Evolutionary conservation across 2,329 filamentous ascomycete genomes (phyloP).

Genomic region (Diplodia intermedia): DNA sequence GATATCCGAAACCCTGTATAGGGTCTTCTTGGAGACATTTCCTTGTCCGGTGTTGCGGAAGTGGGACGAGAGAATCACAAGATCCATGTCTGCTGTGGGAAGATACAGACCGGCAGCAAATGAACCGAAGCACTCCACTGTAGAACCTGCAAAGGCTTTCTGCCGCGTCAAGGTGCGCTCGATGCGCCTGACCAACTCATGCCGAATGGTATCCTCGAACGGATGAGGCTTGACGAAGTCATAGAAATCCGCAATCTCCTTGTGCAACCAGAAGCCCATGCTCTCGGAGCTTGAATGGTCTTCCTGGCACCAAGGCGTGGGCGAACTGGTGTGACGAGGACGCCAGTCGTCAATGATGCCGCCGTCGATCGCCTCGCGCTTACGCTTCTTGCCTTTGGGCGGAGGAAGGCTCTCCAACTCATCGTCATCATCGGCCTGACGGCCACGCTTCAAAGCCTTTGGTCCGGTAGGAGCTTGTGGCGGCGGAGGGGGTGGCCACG

Average conservation of each 20-base stretch:
- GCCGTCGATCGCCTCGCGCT: conserved; percentile 53
- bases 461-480: conserved; percentile 13
- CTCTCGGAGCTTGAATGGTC: conserved; percentile 63
- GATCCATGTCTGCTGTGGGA: conserved; percentile 88
- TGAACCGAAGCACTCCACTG: conserved; percentile 84
- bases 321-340: conserved; percentile 44
- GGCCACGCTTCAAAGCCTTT: conserved; percentile 6
- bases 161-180: conserved; percentile 51
- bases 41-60: conserved; percentile 56
- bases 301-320: conserved; percentile 67
- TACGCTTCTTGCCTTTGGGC: conserved; percentile 73
- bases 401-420: conserved; percentile 24
- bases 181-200: conserved; percentile 71
- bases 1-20: conserved; percentile 69
- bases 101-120: conserved; percentile 82
- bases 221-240: conserved; percentile 77
- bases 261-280: conserved; percentile 74
- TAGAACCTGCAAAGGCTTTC: conserved; percentile 64
- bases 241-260: conserved; percentile 90
- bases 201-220: conserved; percentile 79
- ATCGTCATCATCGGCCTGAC: conserved; percentile 21
- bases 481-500: conserved; percentile 36
- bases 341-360: conserved; percentile 55
- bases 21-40: conserved; percentile 60
- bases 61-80: conserved; percentile 78